Evolutionary conservation across 768 basidiomycete genomes (phyloP).

Genomic region (Lactarius akahatsu): DNA sequence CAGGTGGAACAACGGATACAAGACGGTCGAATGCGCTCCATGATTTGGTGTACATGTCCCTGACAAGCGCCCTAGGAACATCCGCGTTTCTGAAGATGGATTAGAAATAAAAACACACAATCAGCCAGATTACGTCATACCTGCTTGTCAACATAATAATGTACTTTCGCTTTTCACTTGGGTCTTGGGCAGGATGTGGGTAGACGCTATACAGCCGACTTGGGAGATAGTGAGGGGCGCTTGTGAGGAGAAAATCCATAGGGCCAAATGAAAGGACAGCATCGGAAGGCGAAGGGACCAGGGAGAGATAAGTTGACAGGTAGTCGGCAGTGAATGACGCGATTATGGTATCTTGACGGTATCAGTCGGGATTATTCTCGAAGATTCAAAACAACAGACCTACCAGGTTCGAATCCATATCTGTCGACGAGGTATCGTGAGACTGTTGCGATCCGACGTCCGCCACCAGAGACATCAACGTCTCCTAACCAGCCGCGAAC

Average conservation of each 20-base stretch:
- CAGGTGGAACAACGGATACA: conserved; percentile 86
- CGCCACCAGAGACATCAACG: conserved; percentile 66
- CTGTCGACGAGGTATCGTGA: conserved; percentile 76
- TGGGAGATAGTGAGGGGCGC: conserved; percentile 72
- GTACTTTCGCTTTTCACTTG: conserved; percentile 70
- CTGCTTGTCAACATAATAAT: conserved; percentile 70
- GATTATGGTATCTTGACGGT: conserved; percentile 59
- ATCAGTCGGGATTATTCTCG: background rate
- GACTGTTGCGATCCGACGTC: conserved; percentile 61
- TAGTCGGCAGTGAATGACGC: conserved; percentile 76
- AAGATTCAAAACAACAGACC: conserved; percentile 16
- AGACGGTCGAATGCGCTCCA: conserved; percentile 91
- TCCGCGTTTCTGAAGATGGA: conserved; percentile 66
- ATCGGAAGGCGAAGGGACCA: conserved; percentile 69
- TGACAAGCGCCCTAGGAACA: conserved; percentile 77
- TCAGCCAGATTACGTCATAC: conserved; percentile 37
- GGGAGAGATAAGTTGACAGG: conserved; percentile 73
- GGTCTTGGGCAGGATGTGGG: conserved; percentile 81
- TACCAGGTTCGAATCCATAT: conserved; percentile 78
- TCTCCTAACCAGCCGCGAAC: conserved; percentile 83
- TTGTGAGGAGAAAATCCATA: conserved; percentile 74
- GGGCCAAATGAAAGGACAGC: conserved; percentile 79
- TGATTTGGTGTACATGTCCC: conserved; percentile 90
- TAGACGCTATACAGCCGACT: conserved; percentile 71
- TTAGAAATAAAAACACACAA: background rate